A percentile compares a stretch with the other conserved stretches of the same genome.
Conservation (phyloP, 208 protist species). For the Trypanosoma cruzi region DNA sequence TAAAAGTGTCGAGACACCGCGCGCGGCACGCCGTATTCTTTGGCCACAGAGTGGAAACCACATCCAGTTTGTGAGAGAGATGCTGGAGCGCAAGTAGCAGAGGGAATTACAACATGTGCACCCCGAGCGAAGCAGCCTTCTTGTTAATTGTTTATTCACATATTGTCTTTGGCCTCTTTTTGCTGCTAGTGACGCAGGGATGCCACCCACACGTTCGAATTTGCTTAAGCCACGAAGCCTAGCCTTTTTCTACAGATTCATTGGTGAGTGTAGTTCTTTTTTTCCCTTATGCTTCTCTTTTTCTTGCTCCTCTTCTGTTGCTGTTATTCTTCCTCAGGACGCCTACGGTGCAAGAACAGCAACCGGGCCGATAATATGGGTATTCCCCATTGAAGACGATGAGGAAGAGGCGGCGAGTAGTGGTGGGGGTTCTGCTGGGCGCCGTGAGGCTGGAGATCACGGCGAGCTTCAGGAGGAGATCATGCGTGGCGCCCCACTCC, state of each 20-base stretch:
- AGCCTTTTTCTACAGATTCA: too few species aligned
- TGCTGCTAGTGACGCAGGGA: neutral
- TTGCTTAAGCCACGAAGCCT: neutral
- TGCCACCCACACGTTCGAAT: neutral
- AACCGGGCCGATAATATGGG: too few species aligned
- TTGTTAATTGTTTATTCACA: constrained; percentile 1
- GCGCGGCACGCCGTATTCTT: constrained; percentile 67
- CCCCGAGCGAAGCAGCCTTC: neutral
- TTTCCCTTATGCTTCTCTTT: neutral
- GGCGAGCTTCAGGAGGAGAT: constrained; percentile 35
- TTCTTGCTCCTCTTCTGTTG: neutral
- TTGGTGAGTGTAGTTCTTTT: too few species aligned
- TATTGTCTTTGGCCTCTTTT: constrained; percentile 1
- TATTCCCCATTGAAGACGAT: neutral
- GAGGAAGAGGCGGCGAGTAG: neutral
- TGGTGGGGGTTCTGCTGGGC: neutral
- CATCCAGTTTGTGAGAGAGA: constrained; percentile 85
- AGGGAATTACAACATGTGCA: constrained; percentile 34
- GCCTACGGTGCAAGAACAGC: too few species aligned
- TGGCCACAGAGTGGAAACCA: constrained; percentile 83
- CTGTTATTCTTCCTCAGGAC: too few species aligned
- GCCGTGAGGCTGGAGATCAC: constrained; percentile 1
- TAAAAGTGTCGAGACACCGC: constrained; percentile 62
- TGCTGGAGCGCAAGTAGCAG: constrained; percentile 65
- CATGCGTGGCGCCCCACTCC: constrained; percentile 59